Base-by-base conservation (phyloP, 495 filamentous ascomycete genomes). In the Terfezia claveryi region DNA sequence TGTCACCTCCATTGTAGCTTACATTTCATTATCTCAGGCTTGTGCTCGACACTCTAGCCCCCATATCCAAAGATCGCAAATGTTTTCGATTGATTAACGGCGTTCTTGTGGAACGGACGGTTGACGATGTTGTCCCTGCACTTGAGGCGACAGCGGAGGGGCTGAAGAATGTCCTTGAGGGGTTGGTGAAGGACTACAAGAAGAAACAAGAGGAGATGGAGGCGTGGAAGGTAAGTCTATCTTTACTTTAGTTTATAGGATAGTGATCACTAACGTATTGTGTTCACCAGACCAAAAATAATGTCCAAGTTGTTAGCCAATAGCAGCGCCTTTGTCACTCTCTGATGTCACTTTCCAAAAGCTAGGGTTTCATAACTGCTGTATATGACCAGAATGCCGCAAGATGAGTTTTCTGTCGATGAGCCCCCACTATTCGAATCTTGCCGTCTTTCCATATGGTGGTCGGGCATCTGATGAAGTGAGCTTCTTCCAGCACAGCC, bases 1-100 rank as follows among this genome's bases (percentile, higher is more conserved):
- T 46, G 41, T 46, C 51, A 51, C 46, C 20, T 50, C 51, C 16
- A 52, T 27, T 20, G 8, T 51, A 51, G 41, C 10, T 37, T 37
- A 41, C 52, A 52, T 27, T 55, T 57, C 20, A 54, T 46, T 41
- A 23, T 49, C 36, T 38, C 64, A 95, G 91, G 69, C 84, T 98
- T 61, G 91, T 98, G 32, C 81, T 98, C 38, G 92, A 98, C 64
- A 96, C 89, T 32, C 72, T 98, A 61, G 78, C 79, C 51, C 88
- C 87, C 38, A 80, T 95, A 23, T 73, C 84, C 23, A 71, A 74
- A 56, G 84, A 92, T 55, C 86, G 91, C 57, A 96, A 94, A 73
- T 96, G 89, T 70, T 98, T 96, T 70, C 88, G 91, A 61, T 83
- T 98, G 82, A 88, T 98, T 66, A 95, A 96, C 67, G 92, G 91